These are phyloP conservation scores for Globisporangium acanthophoron DNA, from an alignment of 352 stramenopile genomes.

Conservation along the genomic window DNA sequence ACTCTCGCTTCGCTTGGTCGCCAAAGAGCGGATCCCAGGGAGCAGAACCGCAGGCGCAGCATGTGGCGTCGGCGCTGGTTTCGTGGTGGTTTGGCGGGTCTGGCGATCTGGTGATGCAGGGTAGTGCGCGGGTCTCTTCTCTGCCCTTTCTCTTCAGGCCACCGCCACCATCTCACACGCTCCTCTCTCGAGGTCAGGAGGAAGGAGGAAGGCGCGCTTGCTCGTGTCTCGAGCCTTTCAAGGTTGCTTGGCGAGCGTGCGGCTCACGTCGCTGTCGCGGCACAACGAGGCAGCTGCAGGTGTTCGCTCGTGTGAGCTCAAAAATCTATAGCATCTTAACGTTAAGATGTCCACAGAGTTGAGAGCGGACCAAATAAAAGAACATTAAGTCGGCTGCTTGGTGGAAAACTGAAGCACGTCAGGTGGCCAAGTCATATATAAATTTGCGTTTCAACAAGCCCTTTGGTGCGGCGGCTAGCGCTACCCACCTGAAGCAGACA, in stretches of 20 bases:
- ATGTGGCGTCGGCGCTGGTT: background rate
- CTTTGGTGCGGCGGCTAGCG: too few relatives aligned
- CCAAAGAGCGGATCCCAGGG: background rate
- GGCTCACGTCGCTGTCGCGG: too few relatives aligned
- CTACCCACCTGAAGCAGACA: too few relatives aligned
- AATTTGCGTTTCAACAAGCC: too few relatives aligned
- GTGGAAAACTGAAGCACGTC: background rate
- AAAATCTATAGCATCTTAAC: background rate
- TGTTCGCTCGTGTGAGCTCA: too few relatives aligned
- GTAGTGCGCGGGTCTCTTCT: background rate
- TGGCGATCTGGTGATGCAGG: constrained; percentile 1
- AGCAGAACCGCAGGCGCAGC: background rate
- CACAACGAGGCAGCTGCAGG: too few relatives aligned
- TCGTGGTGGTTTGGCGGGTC: background rate
- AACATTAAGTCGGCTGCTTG: background rate
- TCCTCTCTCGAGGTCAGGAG: background rate
- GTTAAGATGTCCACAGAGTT: background rate
- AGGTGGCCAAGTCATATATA: too few relatives aligned
- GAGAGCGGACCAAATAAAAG: background rate
- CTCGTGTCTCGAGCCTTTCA: background rate
- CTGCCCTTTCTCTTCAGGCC: constrained; percentile 1
- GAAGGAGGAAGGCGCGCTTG: background rate
- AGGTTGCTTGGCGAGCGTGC: too few relatives aligned
- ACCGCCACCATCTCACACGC: background rate
- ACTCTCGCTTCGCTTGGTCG: too few relatives aligned